These are phyloP conservation scores for Chaetomium fimeti DNA, from an alignment of 495 filamentous ascomycete genomes.

Conservation along the genomic window DNA sequence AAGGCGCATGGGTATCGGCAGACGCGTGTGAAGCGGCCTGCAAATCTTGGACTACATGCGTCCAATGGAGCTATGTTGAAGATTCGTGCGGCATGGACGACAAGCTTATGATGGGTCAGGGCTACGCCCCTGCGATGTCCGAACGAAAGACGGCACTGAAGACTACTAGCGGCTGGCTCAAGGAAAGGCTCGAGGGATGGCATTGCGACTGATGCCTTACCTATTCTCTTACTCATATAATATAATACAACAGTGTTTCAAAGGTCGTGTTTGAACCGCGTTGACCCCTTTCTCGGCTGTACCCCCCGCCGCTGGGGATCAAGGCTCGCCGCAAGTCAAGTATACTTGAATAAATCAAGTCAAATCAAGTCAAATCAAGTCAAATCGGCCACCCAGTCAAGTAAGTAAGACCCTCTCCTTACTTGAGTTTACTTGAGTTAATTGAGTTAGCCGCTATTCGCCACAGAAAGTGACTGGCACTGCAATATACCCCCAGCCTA, in stretches of 20 bases:
- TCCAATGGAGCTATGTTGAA: constrained; percentile 23
- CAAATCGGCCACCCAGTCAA: too few species aligned
- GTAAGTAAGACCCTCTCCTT: too few species aligned
- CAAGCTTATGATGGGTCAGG: constrained; percentile 21
- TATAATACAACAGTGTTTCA: neutral
- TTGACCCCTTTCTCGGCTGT: too few species aligned
- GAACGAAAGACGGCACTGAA: constrained; percentile 22
- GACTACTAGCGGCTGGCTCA: constrained; percentile 21
- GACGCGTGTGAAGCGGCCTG: constrained; percentile 19
- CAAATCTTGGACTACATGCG: constrained; percentile 13
- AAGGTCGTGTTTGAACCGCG: too few species aligned
- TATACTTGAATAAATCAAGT: too few species aligned
- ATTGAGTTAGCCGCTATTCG: too few species aligned
- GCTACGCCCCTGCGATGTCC: constrained; percentile 18
- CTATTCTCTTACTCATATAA: neutral
- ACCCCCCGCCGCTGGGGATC: too few species aligned
- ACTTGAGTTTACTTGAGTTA: too few species aligned
- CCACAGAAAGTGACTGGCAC: too few species aligned
- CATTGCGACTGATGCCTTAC: constrained; percentile 1
- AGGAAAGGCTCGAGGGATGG: constrained; percentile 14
- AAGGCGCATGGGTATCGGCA: constrained; percentile 12
- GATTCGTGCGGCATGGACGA: constrained; percentile 22
- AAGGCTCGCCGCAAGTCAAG: too few species aligned
- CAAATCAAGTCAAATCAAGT: too few species aligned
- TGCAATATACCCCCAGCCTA: too few species aligned